Evolutionary conservation across 169 alveolate species (phyloP), one percentile per base, ranked within the genome.

Genomic region (Eimeria sp.): DNA sequence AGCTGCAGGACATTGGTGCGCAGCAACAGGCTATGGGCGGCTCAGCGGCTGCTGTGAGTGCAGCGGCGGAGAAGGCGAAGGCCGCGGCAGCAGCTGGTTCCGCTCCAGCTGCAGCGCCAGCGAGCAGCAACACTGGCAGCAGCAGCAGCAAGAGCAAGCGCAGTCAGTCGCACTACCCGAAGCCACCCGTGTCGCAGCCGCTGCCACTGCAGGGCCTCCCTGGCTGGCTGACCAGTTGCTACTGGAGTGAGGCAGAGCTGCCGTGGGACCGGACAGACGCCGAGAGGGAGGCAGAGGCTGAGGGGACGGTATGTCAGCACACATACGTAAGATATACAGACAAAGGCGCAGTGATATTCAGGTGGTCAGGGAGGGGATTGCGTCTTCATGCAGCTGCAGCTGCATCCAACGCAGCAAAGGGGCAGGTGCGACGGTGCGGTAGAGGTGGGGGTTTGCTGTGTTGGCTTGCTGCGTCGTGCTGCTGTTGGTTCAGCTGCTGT

Each of bases 201-300:
- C 91, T 22, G 63, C 90, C 87, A 51, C 91, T 51, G 83, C 95
- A 25, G 51, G 16, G 47, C 67, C 92, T 92, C 43, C 95, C 95
- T 14, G 92, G 84, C 30, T 92, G 95, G 95, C 67, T 92, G 16
- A 49, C 80, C 57, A 47, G 80, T 20, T 84, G 91, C 49, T 92
- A 80, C 90, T 43, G 95, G 84, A 61, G 87, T 34, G 95, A 92
- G 43, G 78, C 61, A 27, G 95, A 92, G 49, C 72, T 92, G 58
- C 95, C 95, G 10, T 92, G 95, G 95, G 95, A 92, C 34, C 76
- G 45, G 27, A 76, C 83, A 61, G 95, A 54, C 54, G 27, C 45
- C 40, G 84, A 49, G 27, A 49, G 70, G 91, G 95, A 58, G 57
- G 70, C 75, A 13, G 92, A 54, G 51, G 95, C 58, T 13, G 95